Evolutionary conservation across 1,284 basidiomycete genomes (phyloP).

Genomic region (Leucoagaricus sp.): DNA sequence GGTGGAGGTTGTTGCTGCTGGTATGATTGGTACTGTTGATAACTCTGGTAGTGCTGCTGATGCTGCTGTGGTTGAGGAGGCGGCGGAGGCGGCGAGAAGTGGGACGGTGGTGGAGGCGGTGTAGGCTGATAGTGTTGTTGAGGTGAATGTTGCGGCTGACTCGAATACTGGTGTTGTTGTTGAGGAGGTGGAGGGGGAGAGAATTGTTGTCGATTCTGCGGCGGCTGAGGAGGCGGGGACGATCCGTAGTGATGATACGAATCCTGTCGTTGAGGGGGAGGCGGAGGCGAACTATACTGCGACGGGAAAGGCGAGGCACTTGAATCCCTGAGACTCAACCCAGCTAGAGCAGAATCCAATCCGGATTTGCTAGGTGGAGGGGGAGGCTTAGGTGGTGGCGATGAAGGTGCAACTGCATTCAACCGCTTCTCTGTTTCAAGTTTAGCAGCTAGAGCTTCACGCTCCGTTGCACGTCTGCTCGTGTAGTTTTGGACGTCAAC

Average conservation of each 20-base stretch:
- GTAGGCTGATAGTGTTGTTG: neutral
- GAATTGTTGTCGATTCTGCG: slow-evolving; percentile 23
- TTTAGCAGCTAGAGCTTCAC: slow-evolving; percentile 67
- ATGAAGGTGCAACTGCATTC: slow-evolving; percentile 36
- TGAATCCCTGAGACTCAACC: slow-evolving; percentile 45
- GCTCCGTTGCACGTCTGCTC: slow-evolving; percentile 65
- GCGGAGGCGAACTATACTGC: slow-evolving; percentile 31
- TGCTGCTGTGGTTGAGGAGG: slow-evolving; percentile 10
- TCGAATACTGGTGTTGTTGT: slow-evolving; percentile 23
- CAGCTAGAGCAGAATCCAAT: slow-evolving; percentile 53
- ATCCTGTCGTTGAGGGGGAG: slow-evolving; percentile 26
- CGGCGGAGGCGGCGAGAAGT: slow-evolving; percentile 1
- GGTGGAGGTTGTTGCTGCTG: slow-evolving; percentile 39
- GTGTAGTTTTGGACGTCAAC: slow-evolving; percentile 68
- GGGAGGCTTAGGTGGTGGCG: slow-evolving; percentile 52
- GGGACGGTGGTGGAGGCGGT: slow-evolving; percentile 8
- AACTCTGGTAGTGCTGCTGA: slow-evolving; percentile 20
- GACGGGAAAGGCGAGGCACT: slow-evolving; percentile 23
- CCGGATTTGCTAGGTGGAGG: slow-evolving; percentile 49
- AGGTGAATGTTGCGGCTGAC: slow-evolving; percentile 15
- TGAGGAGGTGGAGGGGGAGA: slow-evolving; percentile 27
- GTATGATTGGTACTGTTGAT: slow-evolving; percentile 19
- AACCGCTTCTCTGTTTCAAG: slow-evolving; percentile 73
- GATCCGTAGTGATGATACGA: slow-evolving; percentile 15
- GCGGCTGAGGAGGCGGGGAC: slow-evolving; percentile 19